These are phyloP conservation scores for Clohesyomyces aquaticus DNA, from an alignment of 495 filamentous ascomycete species.

Conservation along the genomic window DNA sequence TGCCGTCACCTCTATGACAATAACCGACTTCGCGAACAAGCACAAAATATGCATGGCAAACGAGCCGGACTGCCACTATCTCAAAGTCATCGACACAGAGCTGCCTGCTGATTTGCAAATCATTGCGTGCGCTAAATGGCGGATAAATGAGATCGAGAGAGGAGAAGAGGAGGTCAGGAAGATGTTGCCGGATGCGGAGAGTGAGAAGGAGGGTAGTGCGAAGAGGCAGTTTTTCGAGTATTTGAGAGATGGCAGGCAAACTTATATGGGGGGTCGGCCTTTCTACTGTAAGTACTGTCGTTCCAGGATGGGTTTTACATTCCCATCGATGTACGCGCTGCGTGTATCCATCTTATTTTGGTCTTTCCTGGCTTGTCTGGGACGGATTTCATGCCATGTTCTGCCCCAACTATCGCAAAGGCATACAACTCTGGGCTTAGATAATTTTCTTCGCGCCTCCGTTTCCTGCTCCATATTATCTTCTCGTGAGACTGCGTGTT, in stretches of 20 bases:
- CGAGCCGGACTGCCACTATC: constrained; percentile 22
- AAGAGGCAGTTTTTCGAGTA: constrained; percentile 25
- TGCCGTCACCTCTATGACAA: constrained; percentile 3
- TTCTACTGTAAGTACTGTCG: constrained; percentile 28
- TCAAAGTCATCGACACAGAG: constrained; percentile 41
- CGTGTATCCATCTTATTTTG: no score
- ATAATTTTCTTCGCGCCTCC: no score
- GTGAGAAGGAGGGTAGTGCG: no score
- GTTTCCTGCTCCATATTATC: no score
- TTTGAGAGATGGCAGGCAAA: constrained; percentile 9
- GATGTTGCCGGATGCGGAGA: constrained; percentile 14
- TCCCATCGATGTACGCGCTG: background rate
- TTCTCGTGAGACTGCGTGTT: no score
- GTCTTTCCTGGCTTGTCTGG: no score
- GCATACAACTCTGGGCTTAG: no score
- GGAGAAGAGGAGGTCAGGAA: constrained; percentile 25
- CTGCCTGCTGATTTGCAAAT: constrained; percentile 18
- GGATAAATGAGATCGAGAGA: constrained; percentile 26
- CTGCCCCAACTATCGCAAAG: no score
- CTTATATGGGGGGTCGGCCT: constrained; percentile 31
- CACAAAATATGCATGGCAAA: constrained; percentile 4
- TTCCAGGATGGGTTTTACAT: background rate
- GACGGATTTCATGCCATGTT: no score
- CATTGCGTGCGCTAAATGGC: constrained; percentile 37
- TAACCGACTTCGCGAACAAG: constrained; percentile 1